Percentiles rank a stretch among this genome's conserved stretches.
These are phyloP conservation scores for Sugiyamaella japonica DNA, from an alignment of 1,139 yeast species.

Conservation along the genomic window DNA sequence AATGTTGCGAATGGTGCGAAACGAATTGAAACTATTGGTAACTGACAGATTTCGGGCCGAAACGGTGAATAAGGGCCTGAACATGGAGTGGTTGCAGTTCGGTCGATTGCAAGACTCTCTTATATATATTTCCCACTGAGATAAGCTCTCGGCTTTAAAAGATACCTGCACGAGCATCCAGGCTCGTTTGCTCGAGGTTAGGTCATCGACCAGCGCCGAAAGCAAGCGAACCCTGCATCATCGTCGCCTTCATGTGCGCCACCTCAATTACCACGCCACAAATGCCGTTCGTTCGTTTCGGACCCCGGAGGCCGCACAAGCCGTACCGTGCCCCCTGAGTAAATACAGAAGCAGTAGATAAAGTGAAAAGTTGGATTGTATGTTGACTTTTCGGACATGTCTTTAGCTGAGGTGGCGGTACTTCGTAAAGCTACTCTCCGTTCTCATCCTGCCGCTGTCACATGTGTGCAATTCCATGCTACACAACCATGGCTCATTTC, in stretches of 20 bases:
- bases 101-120: neutral
- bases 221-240: neutral
- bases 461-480: slow-evolving; percentile 31
- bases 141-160: neutral
- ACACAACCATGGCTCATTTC: slow-evolving; percentile 27
- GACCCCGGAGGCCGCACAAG: neutral
- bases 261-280: too few relatives aligned
- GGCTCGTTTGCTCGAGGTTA: neutral
- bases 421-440: slow-evolving; percentile 30
- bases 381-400: too few relatives aligned
- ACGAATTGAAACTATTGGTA: slow-evolving; percentile 10
- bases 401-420: slow-evolving; percentile 11
- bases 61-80: slow-evolving; percentile 10
- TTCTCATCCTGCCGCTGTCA: slow-evolving; percentile 36
- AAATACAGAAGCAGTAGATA: too few relatives aligned
- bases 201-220: neutral
- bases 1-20: slow-evolving; percentile 9
- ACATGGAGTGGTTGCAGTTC: slow-evolving; percentile 2
- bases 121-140: neutral
- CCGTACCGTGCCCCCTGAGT: too few relatives aligned
- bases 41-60: slow-evolving; percentile 11
- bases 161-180: neutral
- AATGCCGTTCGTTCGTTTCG: neutral
- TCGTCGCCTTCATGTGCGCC: neutral
- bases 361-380: neutral